Base-by-base conservation (phyloP, 2,329 filamentous ascomycete species). In the Furcasterigmium sp. region DNA sequence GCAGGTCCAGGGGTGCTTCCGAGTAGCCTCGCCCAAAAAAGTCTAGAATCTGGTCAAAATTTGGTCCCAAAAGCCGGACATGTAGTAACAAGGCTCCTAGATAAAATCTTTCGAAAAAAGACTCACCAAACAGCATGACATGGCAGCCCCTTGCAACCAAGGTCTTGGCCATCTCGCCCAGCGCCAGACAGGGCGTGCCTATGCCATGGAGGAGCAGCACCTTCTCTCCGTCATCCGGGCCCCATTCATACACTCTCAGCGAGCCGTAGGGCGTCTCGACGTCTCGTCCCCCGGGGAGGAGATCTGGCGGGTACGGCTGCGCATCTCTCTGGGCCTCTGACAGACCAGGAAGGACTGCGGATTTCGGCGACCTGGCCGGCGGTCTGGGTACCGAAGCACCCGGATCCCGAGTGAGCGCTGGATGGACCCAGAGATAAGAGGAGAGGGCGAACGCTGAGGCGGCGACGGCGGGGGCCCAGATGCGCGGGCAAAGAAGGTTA, bases 191-290 rank as follows among this genome's bases (percentile, higher is more conserved):
- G 1, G 89, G 88, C 6, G 87, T 93, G 39, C 81, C 86, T 54
- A 93, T 91, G 5, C 89, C 89, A 60, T 91, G 89, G 14, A 94
- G 65, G 20, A 94, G 67, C 13, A 94, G 65, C 1, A 91, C 80
- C 55, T 83, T 89, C 21, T 80, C 74, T 2, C 87, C 87, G 28
- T 75, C 66, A 46, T 80, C 73, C 0, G 86, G 85, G 0, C 89
- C 89, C 76, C 84, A 93, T 68, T 94, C 89, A 58, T 89, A 91
- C 3, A 87, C 82, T 37, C 83, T 70, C 48, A 87, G 77, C 5
- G 68, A 78, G 14, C 88, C 87, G 56, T 87, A 90, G 6, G 82
- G 79, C 4, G 80, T 84, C 11, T 69, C 58, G 14, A 93, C 80
- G 57, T 89, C 79, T 45, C 86, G 75, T 1, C 69, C 78, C 7